Evolutionary conservation across 2,329 filamentous ascomycete genomes (phyloP).

Genomic region (Phaeosphaeriaceae sp.): DNA sequence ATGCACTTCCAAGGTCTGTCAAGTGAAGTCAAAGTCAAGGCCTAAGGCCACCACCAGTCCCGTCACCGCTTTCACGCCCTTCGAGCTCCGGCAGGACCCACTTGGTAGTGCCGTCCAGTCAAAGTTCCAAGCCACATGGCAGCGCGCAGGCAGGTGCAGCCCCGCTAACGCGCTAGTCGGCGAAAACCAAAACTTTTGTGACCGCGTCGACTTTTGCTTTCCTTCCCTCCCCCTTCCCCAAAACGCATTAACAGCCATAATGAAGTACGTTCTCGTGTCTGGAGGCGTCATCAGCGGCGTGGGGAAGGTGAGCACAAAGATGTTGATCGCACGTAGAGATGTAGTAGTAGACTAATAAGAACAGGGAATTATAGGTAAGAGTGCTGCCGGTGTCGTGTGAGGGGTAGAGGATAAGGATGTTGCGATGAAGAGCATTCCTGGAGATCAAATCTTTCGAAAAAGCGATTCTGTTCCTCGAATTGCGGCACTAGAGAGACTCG

Average conservation of each 20-base stretch:
- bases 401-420: not conserved
- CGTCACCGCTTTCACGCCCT: not conserved
- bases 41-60: not conserved
- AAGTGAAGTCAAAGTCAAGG: not conserved
- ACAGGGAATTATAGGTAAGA: slow-evolving; percentile 71
- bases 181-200: slow-evolving; percentile 38
- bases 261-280: slow-evolving; percentile 84
- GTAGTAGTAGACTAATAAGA: slow-evolving; percentile 28
- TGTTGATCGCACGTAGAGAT: slow-evolving; percentile 14
- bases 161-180: slow-evolving; percentile 2
- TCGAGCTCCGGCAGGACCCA: not conserved
- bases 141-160: not conserved
- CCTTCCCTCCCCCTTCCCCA: slow-evolving; percentile 53
- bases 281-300: slow-evolving; percentile 64
- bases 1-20: not conserved
- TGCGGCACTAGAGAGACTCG: not conserved
- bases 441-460: not conserved
- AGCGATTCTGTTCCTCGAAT: not conserved
- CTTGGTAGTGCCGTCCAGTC: not conserved
- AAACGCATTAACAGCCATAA: slow-evolving; percentile 58
- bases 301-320: slow-evolving; percentile 56
- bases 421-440: not conserved
- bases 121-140: not conserved
- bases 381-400: slow-evolving; percentile 7
- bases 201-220: slow-evolving; percentile 36